phyloP scores from a whole-genome alignment of 345 rosid genomes.

The Moringa oleifera region DNA sequence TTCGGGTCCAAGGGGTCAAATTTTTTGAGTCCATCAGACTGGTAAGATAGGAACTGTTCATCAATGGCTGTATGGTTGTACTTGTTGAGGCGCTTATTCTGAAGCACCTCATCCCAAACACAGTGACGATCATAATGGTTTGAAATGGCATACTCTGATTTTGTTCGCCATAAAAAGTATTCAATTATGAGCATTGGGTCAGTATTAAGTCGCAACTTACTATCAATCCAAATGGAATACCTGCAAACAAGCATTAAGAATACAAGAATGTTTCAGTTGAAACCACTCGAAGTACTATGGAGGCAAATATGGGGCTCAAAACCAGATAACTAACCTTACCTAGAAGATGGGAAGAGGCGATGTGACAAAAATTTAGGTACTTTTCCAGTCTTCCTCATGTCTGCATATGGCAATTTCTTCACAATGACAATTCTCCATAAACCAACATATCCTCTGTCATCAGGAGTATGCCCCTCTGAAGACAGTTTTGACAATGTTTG shows the following conservation, averaged over 20 bases:
- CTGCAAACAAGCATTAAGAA: conserved; percentile 30
- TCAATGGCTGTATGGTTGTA: conserved; percentile 74
- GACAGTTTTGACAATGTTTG: conserved; percentile 66
- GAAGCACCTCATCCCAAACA: conserved; percentile 94
- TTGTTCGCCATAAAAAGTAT: conserved; percentile 75
- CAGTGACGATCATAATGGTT: conserved; percentile 90
- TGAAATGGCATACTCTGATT: conserved; percentile 91
- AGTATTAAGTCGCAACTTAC: conserved; percentile 79
- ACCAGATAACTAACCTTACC: conserved; percentile 44
- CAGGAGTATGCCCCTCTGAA: conserved; percentile 71
- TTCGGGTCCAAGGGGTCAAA: conserved; percentile 58
- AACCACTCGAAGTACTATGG: conserved; percentile 2
- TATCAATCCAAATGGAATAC: conserved; percentile 94
- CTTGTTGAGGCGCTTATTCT: conserved; percentile 74
- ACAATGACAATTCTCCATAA: conserved; percentile 81
- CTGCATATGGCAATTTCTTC: conserved; percentile 65
- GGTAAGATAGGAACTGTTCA: conserved; percentile 64
- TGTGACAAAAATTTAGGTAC: conserved; percentile 91
- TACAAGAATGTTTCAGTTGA: conserved; percentile 10
- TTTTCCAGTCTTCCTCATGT: conserved; percentile 86
- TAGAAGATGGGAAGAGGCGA: conserved; percentile 89
- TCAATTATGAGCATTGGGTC: conserved; percentile 84
- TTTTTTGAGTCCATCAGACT: conserved; percentile 73
- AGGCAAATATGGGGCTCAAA: conserved; percentile 11
- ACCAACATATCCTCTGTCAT: conserved; percentile 70